Evolutionary conservation across 2,329 filamentous ascomycete species (phyloP).

Genomic region (Trichoderma arundinaceum): DNA sequence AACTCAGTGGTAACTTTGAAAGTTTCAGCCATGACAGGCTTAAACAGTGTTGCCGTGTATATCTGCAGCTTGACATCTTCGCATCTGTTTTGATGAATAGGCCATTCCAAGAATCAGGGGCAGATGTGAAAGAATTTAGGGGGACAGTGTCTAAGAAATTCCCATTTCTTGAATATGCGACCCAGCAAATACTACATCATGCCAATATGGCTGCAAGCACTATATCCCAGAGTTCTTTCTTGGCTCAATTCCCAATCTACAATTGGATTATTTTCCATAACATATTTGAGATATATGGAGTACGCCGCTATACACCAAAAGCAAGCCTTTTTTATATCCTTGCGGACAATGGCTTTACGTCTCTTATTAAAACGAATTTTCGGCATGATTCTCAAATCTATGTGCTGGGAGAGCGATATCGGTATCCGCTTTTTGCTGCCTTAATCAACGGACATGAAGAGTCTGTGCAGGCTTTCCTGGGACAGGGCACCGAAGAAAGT

Average conservation of each 20-base stretch:
- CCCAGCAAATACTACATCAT: constrained; percentile 17
- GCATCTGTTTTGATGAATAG: background rate
- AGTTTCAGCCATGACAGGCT: constrained; percentile 13
- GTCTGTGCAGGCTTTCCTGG: too few relatives aligned
- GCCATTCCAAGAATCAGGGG: background rate
- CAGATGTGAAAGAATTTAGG: background rate
- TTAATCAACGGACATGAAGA: too few relatives aligned
- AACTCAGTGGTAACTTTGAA: background rate
- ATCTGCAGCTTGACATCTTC: background rate
- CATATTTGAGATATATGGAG: too few relatives aligned
- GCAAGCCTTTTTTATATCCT: too few relatives aligned
- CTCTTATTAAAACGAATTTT: too few relatives aligned
- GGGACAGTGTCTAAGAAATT: background rate
- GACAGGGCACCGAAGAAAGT: too few relatives aligned
- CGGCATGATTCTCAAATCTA: too few relatives aligned
- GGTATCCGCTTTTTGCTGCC: too few relatives aligned
- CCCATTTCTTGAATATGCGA: constrained; percentile 24
- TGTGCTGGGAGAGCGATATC: too few relatives aligned
- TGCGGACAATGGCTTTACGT: too few relatives aligned
- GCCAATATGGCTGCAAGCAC: constrained; percentile 12
- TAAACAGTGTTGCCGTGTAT: constrained; percentile 10
- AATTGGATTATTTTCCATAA: too few relatives aligned
- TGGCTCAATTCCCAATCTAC: background rate
- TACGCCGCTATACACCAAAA: too few relatives aligned
- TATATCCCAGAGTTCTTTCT: background rate